These are phyloP conservation scores for Clavariopsis aquatica DNA, from an alignment of 495 filamentous ascomycete species.

Conservation along the genomic window DNA sequence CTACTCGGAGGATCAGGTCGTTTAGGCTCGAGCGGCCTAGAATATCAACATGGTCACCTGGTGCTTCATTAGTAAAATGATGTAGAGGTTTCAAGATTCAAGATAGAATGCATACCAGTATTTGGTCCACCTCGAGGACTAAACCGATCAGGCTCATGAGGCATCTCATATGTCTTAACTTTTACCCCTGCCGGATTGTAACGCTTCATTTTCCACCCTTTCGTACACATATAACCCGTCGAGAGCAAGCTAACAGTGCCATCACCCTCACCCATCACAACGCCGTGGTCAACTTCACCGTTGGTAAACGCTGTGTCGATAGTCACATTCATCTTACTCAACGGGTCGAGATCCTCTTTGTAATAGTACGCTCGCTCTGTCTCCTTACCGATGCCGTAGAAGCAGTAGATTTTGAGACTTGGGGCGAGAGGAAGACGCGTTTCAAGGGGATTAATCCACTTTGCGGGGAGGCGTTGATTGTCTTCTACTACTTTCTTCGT, in stretches of 20 bases:
- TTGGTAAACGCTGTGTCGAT: slow-evolving; percentile 80
- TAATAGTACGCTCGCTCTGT: slow-evolving; percentile 94
- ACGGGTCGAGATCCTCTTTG: slow-evolving; percentile 67
- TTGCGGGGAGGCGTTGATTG: slow-evolving; percentile 77
- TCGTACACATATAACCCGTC: slow-evolving; percentile 92
- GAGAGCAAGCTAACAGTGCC: slow-evolving; percentile 90
- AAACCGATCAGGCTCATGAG: slow-evolving; percentile 91
- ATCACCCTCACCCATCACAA: slow-evolving; percentile 91
- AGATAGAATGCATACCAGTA: slow-evolving; percentile 59
- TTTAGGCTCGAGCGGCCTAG: slow-evolving; percentile 85
- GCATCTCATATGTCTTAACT: slow-evolving; percentile 90
- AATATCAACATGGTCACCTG: slow-evolving; percentile 94
- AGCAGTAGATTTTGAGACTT: slow-evolving; percentile 94
- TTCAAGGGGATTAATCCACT: slow-evolving; percentile 96
- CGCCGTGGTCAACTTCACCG: slow-evolving; percentile 74
- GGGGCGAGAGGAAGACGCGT: slow-evolving; percentile 85
- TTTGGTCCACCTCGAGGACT: slow-evolving; percentile 90
- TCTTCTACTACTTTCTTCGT: slow-evolving; percentile 78
- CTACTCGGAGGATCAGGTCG: slow-evolving; percentile 84
- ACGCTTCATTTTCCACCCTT: slow-evolving; percentile 88
- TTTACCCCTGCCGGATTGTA: slow-evolving; percentile 85
- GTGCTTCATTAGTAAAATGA: background rate
- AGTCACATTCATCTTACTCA: slow-evolving; percentile 73
- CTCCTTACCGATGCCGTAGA: slow-evolving; percentile 90
- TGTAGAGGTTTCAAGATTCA: background rate